Base-by-base conservation (phyloP, 148 eudicot species). In the Rhododendron molle region DNA sequence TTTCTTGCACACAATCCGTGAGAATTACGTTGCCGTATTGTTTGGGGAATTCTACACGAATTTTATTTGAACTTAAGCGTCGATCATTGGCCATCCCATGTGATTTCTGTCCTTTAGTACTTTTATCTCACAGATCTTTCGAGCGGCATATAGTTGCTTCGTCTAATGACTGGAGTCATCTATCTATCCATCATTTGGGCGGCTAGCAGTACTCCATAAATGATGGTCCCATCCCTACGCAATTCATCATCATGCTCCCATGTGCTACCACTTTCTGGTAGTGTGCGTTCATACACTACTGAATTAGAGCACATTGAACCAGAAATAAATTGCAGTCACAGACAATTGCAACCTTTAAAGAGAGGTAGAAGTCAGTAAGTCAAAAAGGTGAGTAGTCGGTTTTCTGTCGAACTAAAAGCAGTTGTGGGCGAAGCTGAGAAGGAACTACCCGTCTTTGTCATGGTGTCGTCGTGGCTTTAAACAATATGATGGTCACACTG, bases 71-170 rank as follows among this genome's bases (percentile, higher is more conserved):
- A 49, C 38, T 80, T 34, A 26, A 26, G 34, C 9, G 10, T 36
- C 11, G 58, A 16, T 58, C 18, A 67, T 18, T 74, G 86, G 80
- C 82, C 85, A 60, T 30, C 62, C 67, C 85, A 81, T 46, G 49
- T 87, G 88, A 43, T 81, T 54, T 82, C 67, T 76, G 80, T 82
- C 83, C 81, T 85, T 78, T 65, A 40, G 44, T 40, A 65, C 67
- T 0, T 14, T 83, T 26, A 49, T 72, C 67, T 69, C 28, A 5
- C 36, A 72, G 81, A 85, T 80, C 87, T 83, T 83, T 83, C 81
- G 58, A 58, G 49, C 85, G 38, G 44, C 62, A 43, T 76, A 11
- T 23, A 74, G 32, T 34, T 81, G 40, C 13, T 81, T 69, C 38
- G 12, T 30, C 20, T 10, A 15, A 44, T n/a, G 23, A 43, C 49